Conservation (phyloP, 2,329 filamentous ascomycete genomes). For the Trichoderma atrobrunneum region DNA sequence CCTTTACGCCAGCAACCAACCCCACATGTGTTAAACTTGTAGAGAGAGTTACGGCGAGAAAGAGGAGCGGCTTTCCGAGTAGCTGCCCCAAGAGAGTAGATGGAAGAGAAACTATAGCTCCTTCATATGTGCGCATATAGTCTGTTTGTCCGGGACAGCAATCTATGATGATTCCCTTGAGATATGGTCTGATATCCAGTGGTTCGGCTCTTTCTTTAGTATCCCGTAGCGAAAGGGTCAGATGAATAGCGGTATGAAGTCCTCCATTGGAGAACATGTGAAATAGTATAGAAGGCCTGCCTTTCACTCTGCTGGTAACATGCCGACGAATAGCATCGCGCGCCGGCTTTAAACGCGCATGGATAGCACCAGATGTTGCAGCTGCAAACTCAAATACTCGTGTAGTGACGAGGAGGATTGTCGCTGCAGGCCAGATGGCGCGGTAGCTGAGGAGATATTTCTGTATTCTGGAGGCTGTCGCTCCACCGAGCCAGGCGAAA, state of each 20-base stretch:
- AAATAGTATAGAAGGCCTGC: neutral
- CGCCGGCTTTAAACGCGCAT: neutral
- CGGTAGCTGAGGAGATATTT: constrained; percentile 3
- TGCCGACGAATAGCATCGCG: constrained; percentile 6
- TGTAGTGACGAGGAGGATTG: neutral
- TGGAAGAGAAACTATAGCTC: neutral
- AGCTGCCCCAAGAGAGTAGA: neutral
- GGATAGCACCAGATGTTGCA: neutral
- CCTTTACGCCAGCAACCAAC: neutral
- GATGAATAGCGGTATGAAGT: neutral
- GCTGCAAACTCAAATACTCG: neutral
- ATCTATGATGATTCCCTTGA: neutral
- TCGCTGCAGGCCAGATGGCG: neutral
- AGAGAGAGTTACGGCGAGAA: neutral
- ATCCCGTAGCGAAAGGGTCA: neutral
- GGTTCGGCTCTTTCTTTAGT: neutral
- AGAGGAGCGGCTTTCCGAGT: neutral
- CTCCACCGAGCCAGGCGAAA: neutral
- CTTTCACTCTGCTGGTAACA: neutral
- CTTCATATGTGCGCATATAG: neutral
- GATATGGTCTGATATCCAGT: neutral
- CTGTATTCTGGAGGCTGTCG: neutral
- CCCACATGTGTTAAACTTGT: neutral
- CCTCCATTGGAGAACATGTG: constrained; percentile 16
- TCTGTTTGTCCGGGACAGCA: constrained; percentile 6